Evolutionary conservation across 2,329 filamentous ascomycete genomes (phyloP).

Genomic region (Alternaria sp.): DNA sequence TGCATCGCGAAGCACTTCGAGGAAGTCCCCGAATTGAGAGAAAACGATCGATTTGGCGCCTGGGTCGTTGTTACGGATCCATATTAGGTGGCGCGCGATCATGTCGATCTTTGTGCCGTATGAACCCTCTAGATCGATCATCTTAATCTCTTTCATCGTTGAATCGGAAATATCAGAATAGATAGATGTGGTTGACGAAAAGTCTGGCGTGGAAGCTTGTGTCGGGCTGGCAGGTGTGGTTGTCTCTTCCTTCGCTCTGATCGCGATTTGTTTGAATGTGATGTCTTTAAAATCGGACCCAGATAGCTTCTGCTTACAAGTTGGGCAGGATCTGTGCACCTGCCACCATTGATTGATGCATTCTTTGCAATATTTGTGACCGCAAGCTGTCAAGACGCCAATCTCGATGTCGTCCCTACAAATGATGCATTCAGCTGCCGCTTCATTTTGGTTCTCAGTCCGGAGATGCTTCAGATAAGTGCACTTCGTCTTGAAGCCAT

Average conservation of each 20-base stretch:
- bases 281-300: slow-evolving; percentile 81
- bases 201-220: slow-evolving; percentile 37
- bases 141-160: slow-evolving; percentile 80
- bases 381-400: slow-evolving; percentile 86
- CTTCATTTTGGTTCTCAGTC: slow-evolving; percentile 67
- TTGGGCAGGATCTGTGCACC: slow-evolving; percentile 77
- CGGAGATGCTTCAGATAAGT: slow-evolving; percentile 74
- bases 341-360: slow-evolving; percentile 84
- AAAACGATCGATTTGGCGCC: slow-evolving; percentile 94
- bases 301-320: slow-evolving; percentile 77
- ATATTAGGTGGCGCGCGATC: slow-evolving; percentile 74
- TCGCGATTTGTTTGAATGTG: slow-evolving; percentile 76
- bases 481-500: slow-evolving; percentile 73
- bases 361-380: slow-evolving; percentile 85
- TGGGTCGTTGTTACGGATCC: slow-evolving; percentile 83
- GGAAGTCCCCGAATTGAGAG: slow-evolving; percentile 85
- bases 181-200: slow-evolving; percentile 61
- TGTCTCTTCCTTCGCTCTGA: slow-evolving; percentile 71
- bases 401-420: slow-evolving; percentile 78
- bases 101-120: slow-evolving; percentile 93
- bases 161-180: slow-evolving; percentile 79
- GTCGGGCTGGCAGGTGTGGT: slow-evolving; percentile 25
- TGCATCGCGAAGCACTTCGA: slow-evolving; percentile 75
- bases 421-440: slow-evolving; percentile 77
- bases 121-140: slow-evolving; percentile 75